Evolutionary conservation across 2,329 filamentous ascomycete species (phyloP), one percentile per base, ranked within the genome.

Genomic region (Lizonia empirigonia): DNA sequence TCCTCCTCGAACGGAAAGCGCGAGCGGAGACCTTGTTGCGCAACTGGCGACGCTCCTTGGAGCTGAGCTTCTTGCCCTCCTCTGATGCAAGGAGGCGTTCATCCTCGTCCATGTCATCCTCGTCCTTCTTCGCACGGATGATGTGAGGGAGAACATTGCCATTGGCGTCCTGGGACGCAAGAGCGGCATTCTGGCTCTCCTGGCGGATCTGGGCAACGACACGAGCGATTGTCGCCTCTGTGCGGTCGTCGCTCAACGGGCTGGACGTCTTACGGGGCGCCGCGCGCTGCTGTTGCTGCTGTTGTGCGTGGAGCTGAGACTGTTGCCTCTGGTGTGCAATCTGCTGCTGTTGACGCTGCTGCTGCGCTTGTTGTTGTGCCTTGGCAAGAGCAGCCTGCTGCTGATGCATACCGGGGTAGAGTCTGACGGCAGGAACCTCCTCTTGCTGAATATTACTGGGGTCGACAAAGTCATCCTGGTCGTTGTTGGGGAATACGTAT

Each of bases 51-150:
- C 94, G 87, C 77, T 97, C 92, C 78, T 97, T 97, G 80, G 91
- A 96, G 76, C 87, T 94, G n/a, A 99, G 83, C 80, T 97, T 97
- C 86, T 99, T 99, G 67, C 93, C 94, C 77, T 97, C 93, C 68
- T 99, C 94, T 55, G 91, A 97, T n/a, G 91, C 91, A 38, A 97
- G 81, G 8, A 97, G 81, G 61, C 90, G 84, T 80, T 97, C 94
- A 65, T 97, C 94, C 74, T 97, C 93, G 64, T 99, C 94, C 93
- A 99, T 97, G 44, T 97, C 93, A 56, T 97, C 92, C 67, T 97
- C 92, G 35, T 97, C 91, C 81, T 97, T 97, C 82, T 87, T 92
- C 57, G 84, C 77, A 58, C 87, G 87, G 40, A 87, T 80, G 63
- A 91, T 83, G 70, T 90, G 87, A 48, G 85, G 80, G n/a, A 86